Base-by-base conservation (phyloP, 1,284 basidiomycete species). In the Pterulicium gracile region DNA sequence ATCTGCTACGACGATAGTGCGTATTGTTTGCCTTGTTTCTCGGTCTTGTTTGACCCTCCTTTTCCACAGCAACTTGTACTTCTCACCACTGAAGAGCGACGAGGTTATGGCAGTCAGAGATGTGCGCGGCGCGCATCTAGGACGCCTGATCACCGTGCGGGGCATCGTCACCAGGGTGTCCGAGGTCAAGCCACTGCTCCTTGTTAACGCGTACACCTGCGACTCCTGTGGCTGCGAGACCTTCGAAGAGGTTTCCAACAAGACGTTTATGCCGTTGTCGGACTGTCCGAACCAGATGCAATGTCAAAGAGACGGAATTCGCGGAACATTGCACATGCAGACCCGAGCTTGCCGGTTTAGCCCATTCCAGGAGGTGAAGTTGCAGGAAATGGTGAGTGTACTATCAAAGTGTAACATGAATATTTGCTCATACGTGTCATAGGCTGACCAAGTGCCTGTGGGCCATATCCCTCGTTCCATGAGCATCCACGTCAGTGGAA, bases 391-490 rank as follows among this genome's bases (percentile, higher is more conserved):
- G 95, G 90, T 88, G 50, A 27, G 27, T 12, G 3, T 19, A 41
- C 39, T 20, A 15, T 20, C n/a, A 41, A n/a, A n/a, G n/a, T n/a
- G n/a, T n/a, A n/a, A n/a, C n/a, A n/a, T n/a, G n/a, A n/a, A 43
- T 46, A 21, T 44, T 47, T 48, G 47, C n/a, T n/a, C n/a, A n/a
- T n/a, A n/a, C n/a, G n/a, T n/a, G n/a, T n/a, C n/a, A 5, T 54
- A 93, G 89, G 89, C 96, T 19, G 96, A 98, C 60, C 96, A 99
- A 81, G 96, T 99, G 0, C 96, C 96, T 18, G 94, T 98, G 27
- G 96, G 96, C 2, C 96, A 99, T 62, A 98, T 99, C 50, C 96
- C 96, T 23, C 85, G 96, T 27, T 93, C 93, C 2, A 98, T 98
- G 96, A 94, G 93, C 0, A 66, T 98, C 22, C 94, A 99, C 61